These are phyloP conservation scores for Verticillium nonalfalfae DNA, from an alignment of 2,329 filamentous ascomycete species.

Conservation along the genomic window DNA sequence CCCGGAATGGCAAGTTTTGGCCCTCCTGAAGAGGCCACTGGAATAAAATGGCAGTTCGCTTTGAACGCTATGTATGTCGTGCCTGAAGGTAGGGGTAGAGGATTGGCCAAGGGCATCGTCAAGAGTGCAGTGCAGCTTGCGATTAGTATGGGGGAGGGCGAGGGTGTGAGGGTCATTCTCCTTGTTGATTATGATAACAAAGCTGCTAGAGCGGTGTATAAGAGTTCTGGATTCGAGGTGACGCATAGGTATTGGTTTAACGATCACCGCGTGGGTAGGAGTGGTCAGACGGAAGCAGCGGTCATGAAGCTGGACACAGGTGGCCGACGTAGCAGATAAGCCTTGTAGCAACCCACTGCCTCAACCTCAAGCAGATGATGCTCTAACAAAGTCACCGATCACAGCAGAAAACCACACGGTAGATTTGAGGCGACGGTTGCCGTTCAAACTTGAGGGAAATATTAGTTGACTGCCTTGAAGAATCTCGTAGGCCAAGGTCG, in stretches of 20 bases:
- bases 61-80: constrained; percentile 9
- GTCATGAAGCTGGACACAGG: constrained; percentile 3
- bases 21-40: not conserved
- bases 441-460: too few relatives aligned
- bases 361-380: too few relatives aligned
- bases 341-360: too few relatives aligned
- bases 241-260: constrained; percentile 9
- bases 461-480: too few relatives aligned
- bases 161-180: not conserved
- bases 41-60: not conserved
- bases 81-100: not conserved
- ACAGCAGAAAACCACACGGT: too few relatives aligned
- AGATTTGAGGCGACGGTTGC: too few relatives aligned
- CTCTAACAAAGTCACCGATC: too few relatives aligned
- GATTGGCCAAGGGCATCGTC: not conserved
- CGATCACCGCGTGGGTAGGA: constrained; percentile 2
- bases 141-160: not conserved
- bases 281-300: constrained; percentile 5
- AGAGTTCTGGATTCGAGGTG: not conserved
- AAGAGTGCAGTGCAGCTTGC: constrained; percentile 1
- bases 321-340: not conserved
- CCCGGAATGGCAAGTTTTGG: not conserved
- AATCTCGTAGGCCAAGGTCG: too few relatives aligned
- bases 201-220: constrained; percentile 1
- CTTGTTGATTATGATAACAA: constrained; percentile 7